A percentile compares a stretch with the other conserved stretches of the same genome.
These are phyloP conservation scores for Trichoderma asperellum DNA, from an alignment of 2,329 filamentous ascomycete species.

Conservation along the genomic window DNA sequence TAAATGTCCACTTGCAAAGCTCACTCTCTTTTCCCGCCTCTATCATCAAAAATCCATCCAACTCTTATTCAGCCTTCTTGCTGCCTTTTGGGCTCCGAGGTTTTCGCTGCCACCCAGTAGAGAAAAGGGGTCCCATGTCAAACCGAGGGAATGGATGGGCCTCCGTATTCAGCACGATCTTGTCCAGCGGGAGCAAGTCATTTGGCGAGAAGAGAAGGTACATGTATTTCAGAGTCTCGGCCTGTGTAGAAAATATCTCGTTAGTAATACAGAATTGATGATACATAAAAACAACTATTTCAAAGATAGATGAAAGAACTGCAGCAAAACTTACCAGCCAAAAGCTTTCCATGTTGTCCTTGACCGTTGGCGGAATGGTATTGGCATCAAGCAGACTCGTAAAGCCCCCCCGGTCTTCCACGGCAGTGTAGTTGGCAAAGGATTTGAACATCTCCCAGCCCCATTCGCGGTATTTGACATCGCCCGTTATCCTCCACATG, in stretches of 20 bases:
- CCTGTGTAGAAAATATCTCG: slow-evolving; percentile 51
- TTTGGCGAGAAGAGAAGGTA: slow-evolving; percentile 89
- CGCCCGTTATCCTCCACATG: slow-evolving; percentile 97
- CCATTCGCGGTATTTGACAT: slow-evolving; percentile 88
- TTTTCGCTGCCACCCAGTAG: slow-evolving; percentile 80
- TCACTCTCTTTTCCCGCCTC: neutral
- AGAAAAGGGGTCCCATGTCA: slow-evolving; percentile 74
- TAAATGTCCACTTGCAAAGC: neutral
- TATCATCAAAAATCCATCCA: neutral
- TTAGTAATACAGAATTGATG: neutral
- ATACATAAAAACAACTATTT: too few relatives aligned
- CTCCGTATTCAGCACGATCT: slow-evolving; percentile 94
- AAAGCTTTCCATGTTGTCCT: slow-evolving; percentile 98
- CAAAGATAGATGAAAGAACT: neutral
- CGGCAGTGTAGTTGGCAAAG: slow-evolving; percentile 83
- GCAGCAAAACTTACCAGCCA: slow-evolving; percentile 72
- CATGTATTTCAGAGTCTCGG: slow-evolving; percentile 97
- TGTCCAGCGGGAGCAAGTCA: slow-evolving; percentile 80
- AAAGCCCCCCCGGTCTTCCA: slow-evolving; percentile 78
- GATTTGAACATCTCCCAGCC: slow-evolving; percentile 98
- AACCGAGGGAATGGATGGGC: slow-evolving; percentile 90
- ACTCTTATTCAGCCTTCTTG: slow-evolving; percentile 40
- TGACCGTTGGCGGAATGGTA: slow-evolving; percentile 65
- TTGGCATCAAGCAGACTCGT: slow-evolving; percentile 79
- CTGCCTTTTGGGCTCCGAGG: slow-evolving; percentile 54